Percentiles rank a stretch among this genome's conserved stretches.
Conservation (phyloP, 177 flowering plant genomes). For the Vitis hybrid region DNA sequence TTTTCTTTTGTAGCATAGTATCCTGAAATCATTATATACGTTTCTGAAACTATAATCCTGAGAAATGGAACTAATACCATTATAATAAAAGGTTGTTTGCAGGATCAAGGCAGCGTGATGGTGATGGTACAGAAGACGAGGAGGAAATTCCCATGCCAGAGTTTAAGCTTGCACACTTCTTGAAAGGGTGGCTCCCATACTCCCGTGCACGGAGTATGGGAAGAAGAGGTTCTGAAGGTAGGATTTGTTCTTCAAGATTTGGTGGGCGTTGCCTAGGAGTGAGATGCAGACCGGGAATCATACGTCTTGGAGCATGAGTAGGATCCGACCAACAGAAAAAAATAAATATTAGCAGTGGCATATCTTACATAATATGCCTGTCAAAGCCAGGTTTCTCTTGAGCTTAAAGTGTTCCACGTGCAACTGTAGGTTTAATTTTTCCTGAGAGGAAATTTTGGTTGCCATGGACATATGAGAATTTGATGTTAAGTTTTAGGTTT, state of each 20-base stretch:
- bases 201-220: conserved; percentile 17
- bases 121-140: conserved; percentile 16
- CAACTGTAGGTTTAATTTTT: no score
- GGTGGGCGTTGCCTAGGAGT: conserved; percentile 10
- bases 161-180: conserved; percentile 31
- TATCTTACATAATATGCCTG: no score
- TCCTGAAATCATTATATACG: no score
- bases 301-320: not conserved
- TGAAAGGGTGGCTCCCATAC: conserved; percentile 36
- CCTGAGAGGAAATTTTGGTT: no score
- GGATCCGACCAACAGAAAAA: no score
- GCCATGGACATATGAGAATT: no score
- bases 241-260: conserved; percentile 24
- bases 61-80: conserved; percentile 7
- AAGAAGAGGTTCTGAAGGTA: conserved; percentile 16
- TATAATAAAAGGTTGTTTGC: conserved; percentile 13
- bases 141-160: conserved; percentile 18
- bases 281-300: not conserved
- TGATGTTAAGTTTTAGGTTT: no score
- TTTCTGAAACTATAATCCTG: not conserved
- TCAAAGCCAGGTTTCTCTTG: no score
- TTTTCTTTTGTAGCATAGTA: not conserved
- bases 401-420: no score
- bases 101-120: conserved; percentile 7
- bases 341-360: no score